Percentiles rank a stretch among this genome's conserved stretches.
These are phyloP conservation scores for Chaetomiaceae sp. DNA, from an alignment of 2,329 filamentous ascomycete genomes.

Conservation along the genomic window DNA sequence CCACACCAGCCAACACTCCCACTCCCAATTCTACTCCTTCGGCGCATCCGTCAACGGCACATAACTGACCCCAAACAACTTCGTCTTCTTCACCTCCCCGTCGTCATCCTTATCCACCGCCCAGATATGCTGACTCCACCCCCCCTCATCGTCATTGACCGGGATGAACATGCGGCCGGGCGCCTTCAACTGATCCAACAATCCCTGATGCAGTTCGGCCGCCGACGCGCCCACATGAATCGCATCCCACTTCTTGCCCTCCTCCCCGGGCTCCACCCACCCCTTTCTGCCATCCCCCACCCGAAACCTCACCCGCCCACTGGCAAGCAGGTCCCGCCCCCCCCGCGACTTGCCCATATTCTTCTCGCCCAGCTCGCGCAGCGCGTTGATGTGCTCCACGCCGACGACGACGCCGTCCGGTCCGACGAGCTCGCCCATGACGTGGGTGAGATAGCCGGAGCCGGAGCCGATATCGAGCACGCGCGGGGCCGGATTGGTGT, in stretches of 20 bases:
- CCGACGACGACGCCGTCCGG: slow-evolving; percentile 56
- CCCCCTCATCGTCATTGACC: slow-evolving; percentile 52
- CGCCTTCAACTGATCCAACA: slow-evolving; percentile 71
- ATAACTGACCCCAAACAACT: slow-evolving; percentile 68
- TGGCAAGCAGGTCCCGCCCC: slow-evolving; percentile 57
- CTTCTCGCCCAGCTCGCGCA: slow-evolving; percentile 56
- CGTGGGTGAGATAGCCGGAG: slow-evolving; percentile 80
- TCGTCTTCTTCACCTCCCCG: slow-evolving; percentile 57
- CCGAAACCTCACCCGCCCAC: slow-evolving; percentile 65
- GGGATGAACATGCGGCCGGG: slow-evolving; percentile 82
- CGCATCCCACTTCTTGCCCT: slow-evolving; percentile 68
- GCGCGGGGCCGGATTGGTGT: slow-evolving; percentile 39
- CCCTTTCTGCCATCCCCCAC: slow-evolving; percentile 70
- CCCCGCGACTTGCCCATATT: slow-evolving; percentile 63
- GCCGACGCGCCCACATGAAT: slow-evolving; percentile 95
- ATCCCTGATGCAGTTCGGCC: slow-evolving; percentile 61
- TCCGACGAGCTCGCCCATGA: slow-evolving; percentile 74
- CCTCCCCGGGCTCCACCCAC: slow-evolving; percentile 48
- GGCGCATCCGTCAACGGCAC: slow-evolving; percentile 73
- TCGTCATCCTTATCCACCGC: slow-evolving; percentile 66
- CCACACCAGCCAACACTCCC: neutral
- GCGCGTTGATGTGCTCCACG: slow-evolving; percentile 65
- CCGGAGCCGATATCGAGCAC: slow-evolving; percentile 73
- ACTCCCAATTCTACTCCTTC: slow-evolving; percentile 4
- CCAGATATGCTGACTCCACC: slow-evolving; percentile 62